A percentile compares a stretch with the other conserved stretches of the same genome.
phyloP scores from a whole-genome alignment of 164 flowering plant genomes.

The Piper betle region DNA sequence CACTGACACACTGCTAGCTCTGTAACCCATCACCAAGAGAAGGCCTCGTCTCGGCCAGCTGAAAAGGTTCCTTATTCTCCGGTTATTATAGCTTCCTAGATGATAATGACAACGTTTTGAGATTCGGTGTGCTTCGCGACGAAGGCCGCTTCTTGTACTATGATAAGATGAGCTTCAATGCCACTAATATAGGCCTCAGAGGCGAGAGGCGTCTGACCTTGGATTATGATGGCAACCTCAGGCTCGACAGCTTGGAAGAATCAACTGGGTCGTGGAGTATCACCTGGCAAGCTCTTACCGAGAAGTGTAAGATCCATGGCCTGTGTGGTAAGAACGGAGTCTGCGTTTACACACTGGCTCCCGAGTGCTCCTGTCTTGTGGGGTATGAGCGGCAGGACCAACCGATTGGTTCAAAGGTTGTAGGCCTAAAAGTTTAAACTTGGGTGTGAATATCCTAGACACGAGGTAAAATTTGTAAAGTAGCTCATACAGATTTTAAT shows the following conservation, averaged over 20 bases:
- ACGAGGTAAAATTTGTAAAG: conserved; percentile 6
- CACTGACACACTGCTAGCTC: conserved; percentile 14
- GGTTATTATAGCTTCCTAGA: conserved; percentile 8
- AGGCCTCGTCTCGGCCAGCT: conserved; percentile 4
- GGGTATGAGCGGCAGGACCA: conserved; percentile 10
- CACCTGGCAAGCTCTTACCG: conserved; percentile 10
- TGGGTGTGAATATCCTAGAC: background rate
- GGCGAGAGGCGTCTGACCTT: conserved; percentile 11
- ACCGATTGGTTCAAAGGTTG: conserved; percentile 14
- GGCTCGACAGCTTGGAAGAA: conserved; percentile 14
- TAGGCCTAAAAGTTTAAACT: conserved; percentile 5
- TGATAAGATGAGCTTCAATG: conserved; percentile 5
- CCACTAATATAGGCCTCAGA: conserved; percentile 11
- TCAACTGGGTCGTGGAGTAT: conserved; percentile 8
- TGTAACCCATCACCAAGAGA: conserved; percentile 7
- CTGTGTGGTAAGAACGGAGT: conserved; percentile 15
- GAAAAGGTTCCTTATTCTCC: conserved; percentile 2
- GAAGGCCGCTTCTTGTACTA: conserved; percentile 9
- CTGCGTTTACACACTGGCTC: conserved; percentile 10
- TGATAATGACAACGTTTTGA: conserved; percentile 9
- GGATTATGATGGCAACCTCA: conserved; percentile 16
- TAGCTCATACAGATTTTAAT: conserved; percentile 11
- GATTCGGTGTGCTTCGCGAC: conserved; percentile 8
- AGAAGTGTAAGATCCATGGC: conserved; percentile 12
- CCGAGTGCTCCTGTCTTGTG: conserved; percentile 9